A percentile compares a stretch with the other conserved stretches of the same genome.
Evolutionary conservation across 228 moss, liverwort and hornwort species (phyloP).

Genomic region (Sphagnum magellanicum): DNA sequence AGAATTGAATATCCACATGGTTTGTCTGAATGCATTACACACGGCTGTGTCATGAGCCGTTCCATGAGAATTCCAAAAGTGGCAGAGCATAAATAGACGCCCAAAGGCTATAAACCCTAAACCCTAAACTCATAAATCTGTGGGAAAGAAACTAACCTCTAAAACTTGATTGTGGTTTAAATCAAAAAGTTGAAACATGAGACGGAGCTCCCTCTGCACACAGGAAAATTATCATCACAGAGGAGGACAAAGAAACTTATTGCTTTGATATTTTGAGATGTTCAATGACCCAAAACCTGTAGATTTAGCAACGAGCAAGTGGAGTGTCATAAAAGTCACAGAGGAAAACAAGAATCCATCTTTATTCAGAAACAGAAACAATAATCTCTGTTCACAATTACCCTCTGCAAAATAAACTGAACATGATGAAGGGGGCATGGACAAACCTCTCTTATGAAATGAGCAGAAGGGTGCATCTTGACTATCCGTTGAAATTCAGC

Average conservation of each 20-base stretch:
- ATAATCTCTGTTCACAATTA: too few relatives aligned
- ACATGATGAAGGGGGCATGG: background rate
- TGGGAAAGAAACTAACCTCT: slow-evolving; percentile 24
- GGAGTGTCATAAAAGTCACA: background rate
- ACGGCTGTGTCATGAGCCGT: too few relatives aligned
- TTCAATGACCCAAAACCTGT: background rate
- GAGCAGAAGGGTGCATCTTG: slow-evolving; percentile 56
- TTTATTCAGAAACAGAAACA: too few relatives aligned
- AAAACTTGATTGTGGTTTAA: slow-evolving; percentile 51
- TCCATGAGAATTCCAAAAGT: too few relatives aligned
- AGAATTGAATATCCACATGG: too few relatives aligned
- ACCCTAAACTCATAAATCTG: background rate
- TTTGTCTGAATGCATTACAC: too few relatives aligned
- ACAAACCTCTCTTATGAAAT: slow-evolving; percentile 58
- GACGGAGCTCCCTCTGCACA: slow-evolving; percentile 82
- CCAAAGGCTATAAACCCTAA: background rate
- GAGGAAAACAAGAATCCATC: background rate
- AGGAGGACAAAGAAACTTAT: background rate
- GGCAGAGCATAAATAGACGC: too few relatives aligned
- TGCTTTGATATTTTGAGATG: background rate
- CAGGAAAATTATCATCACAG: background rate
- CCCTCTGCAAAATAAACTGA: slow-evolving; percentile 17
- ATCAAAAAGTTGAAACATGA: slow-evolving; percentile 79
- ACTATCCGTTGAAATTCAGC: slow-evolving; percentile 50
- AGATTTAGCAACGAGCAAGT: too few relatives aligned